Evolutionary conservation across 148 eudicot species (phyloP).

Genomic region (Camellia sinensis): DNA sequence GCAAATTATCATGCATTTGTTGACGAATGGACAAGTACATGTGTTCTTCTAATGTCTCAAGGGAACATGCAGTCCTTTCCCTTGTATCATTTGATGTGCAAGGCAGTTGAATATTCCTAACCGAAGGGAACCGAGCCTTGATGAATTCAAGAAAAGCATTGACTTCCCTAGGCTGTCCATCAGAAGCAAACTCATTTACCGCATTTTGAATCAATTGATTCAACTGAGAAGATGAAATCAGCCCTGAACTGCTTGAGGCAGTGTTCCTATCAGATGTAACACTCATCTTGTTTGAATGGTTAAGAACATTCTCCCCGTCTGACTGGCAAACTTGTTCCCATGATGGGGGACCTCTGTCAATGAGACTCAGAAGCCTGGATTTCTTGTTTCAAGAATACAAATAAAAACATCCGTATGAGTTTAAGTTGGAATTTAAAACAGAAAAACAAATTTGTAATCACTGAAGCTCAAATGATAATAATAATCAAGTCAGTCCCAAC

Average conservation of each 20-base stretch:
- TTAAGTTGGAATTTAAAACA: neutral
- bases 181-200: constrained; percentile 58
- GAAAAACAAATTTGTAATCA: neutral
- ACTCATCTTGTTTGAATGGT: constrained; percentile 15
- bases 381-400: constrained; percentile 45
- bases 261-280: constrained; percentile 26
- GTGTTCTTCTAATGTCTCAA: constrained; percentile 66
- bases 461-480: neutral
- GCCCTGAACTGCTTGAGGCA: constrained; percentile 28
- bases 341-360: constrained; percentile 67
- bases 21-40: constrained; percentile 51
- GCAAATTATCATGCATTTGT: constrained; percentile 23
- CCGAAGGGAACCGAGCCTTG: constrained; percentile 52
- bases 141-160: constrained; percentile 64
- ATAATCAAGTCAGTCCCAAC: neutral
- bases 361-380: constrained; percentile 80
- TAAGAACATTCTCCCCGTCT: constrained; percentile 32
- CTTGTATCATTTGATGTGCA: constrained; percentile 27
- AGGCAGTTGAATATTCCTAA: constrained; percentile 44
- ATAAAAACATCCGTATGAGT: constrained; percentile 15
- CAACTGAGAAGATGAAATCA: constrained; percentile 45
- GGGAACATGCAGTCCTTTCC: constrained; percentile 40
- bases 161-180: constrained; percentile 62
- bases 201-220: constrained; percentile 53
- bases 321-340: constrained; percentile 69